A percentile compares a stretch with the other conserved stretches of the same genome.
Conservation (phyloP, 768 basidiomycete genomes). For the Tricholoma matsutake region DNA sequence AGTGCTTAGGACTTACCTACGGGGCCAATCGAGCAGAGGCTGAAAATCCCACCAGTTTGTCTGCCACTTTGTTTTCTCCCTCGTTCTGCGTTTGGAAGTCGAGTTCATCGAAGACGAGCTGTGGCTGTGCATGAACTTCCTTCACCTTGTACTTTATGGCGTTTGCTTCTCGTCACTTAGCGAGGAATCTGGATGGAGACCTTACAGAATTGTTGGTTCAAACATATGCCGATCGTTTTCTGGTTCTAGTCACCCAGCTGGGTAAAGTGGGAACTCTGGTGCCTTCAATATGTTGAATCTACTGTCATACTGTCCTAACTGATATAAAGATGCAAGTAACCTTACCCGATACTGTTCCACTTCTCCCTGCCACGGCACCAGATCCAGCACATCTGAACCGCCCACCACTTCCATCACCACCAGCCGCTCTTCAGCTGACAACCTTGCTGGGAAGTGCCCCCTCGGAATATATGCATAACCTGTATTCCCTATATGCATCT, state of each 20-base stretch:
- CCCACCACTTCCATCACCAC: constrained; percentile 51
- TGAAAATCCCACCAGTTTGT: constrained; percentile 75
- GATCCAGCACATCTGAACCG: constrained; percentile 33
- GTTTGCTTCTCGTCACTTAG: constrained; percentile 47
- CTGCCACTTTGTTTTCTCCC: constrained; percentile 52
- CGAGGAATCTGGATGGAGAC: constrained; percentile 50
- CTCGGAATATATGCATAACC: constrained; percentile 61
- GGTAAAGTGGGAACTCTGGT: constrained; percentile 91
- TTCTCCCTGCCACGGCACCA: constrained; percentile 38
- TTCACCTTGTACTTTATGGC: background rate
- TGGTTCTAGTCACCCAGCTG: constrained; percentile 88
- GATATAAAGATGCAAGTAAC: constrained; percentile 71
- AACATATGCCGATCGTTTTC: constrained; percentile 70
- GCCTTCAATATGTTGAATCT: constrained; percentile 16
- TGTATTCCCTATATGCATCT: constrained; percentile 80
- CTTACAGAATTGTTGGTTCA: constrained; percentile 78
- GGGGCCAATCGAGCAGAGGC: constrained; percentile 54
- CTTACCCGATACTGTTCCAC: constrained; percentile 59
- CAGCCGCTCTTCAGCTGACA: constrained; percentile 71
- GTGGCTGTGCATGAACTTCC: constrained; percentile 11
- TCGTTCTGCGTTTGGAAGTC: constrained; percentile 53
- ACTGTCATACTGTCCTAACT: constrained; percentile 5
- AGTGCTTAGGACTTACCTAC: constrained; percentile 38
- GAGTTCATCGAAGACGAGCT: constrained; percentile 15
- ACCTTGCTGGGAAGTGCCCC: constrained; percentile 75